These are phyloP conservation scores for Yamadazyma diddensiae DNA, from an alignment of 1,139 yeast genomes.

Conservation along the genomic window DNA sequence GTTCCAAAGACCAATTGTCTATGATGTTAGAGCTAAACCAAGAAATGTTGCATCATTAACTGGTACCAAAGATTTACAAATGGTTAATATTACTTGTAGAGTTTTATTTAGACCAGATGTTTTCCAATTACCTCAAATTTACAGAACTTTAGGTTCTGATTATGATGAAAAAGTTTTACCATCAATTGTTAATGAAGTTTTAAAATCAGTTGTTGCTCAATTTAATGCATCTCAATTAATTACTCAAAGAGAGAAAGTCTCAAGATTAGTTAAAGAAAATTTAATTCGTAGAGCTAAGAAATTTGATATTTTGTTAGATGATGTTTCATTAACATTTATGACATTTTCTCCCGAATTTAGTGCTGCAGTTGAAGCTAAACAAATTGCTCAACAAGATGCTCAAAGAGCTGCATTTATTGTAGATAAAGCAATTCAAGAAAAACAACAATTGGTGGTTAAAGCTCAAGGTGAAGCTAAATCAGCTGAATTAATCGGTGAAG, in stretches of 20 bases:
- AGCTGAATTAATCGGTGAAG: conserved; percentile 98
- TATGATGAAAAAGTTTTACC: conserved; percentile 97
- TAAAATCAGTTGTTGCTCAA: conserved; percentile 96
- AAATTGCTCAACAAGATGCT: conserved; percentile 99
- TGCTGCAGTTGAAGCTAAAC: conserved; percentile 97
- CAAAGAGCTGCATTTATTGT: conserved; percentile 97
- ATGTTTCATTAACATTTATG: conserved; percentile 94
- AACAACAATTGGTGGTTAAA: conserved; percentile 92
- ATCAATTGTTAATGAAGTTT: conserved; percentile 93
- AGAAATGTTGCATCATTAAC: conserved; percentile 96
- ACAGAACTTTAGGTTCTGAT: conserved; percentile 88
- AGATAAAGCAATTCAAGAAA: conserved; percentile 96
- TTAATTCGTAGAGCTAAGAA: conserved; percentile 88
- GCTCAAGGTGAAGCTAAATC: conserved; percentile 99
- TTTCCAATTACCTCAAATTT: conserved; percentile 73
- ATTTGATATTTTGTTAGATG: conserved; percentile 86
- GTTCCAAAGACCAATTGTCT: conserved; percentile 89
- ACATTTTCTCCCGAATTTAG: conserved; percentile 98
- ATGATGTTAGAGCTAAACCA: conserved; percentile 96
- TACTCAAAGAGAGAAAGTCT: conserved; percentile 96
- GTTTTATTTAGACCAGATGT: conserved; percentile 90
- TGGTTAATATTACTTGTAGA: conserved; percentile 98
- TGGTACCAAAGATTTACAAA: conserved; percentile 96
- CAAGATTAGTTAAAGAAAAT: conserved; percentile 86
- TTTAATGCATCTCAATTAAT: conserved; percentile 97